phyloP scores from a whole-genome alignment of 2,329 filamentous ascomycete species.

The Bertia moriformis region DNA sequence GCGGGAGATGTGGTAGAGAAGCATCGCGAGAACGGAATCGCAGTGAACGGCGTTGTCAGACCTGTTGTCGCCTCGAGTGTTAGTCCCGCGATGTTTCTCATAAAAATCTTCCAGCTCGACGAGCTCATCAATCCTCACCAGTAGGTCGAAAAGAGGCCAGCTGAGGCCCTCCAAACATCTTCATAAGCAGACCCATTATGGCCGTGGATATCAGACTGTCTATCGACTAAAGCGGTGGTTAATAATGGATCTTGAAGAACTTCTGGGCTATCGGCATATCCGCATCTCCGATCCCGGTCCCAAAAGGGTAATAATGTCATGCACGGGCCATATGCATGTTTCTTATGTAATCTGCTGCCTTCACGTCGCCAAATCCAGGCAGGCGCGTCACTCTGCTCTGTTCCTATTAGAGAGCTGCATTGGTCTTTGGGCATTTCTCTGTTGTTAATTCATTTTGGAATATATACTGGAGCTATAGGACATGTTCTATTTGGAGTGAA shows the following conservation, averaged over 20 bases:
- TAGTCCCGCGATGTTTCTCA: too few relatives aligned
- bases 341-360: not conserved
- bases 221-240: too few relatives aligned
- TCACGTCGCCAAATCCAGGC: not conserved
- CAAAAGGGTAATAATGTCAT: not conserved
- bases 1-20: slow-evolving; percentile 36
- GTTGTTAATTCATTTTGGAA: not conserved
- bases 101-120: too few relatives aligned
- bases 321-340: not conserved
- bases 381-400: not conserved
- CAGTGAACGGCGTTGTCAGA: slow-evolving; percentile 6
- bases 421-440: not conserved
- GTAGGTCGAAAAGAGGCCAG: not conserved
- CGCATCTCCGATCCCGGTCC: not conserved
- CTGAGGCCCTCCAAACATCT: not conserved
- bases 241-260: too few relatives aligned
- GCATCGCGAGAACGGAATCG: slow-evolving; percentile 19
- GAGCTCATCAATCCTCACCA: not conserved
- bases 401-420: not conserved
- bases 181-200: not conserved
- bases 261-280: not conserved
- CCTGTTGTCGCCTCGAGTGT: too few relatives aligned
- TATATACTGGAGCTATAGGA: too few relatives aligned
- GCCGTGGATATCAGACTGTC: too few relatives aligned
- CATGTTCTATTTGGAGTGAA: not conserved